phyloP scores from a whole-genome alignment of 2,329 filamentous ascomycete species.

The Blastomyces parvus region DNA sequence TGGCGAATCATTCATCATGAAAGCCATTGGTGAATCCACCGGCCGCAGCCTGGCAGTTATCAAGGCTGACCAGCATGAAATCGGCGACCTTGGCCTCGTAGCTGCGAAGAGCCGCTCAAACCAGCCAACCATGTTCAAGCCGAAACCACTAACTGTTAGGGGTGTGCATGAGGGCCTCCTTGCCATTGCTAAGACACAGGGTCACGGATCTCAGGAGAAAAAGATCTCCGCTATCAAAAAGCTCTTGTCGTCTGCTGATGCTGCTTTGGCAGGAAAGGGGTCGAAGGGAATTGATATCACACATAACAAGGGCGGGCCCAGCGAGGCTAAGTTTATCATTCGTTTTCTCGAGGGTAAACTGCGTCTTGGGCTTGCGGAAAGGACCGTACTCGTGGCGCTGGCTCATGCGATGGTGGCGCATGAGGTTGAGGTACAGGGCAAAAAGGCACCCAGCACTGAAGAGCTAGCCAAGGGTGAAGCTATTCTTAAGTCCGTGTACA shows the following conservation, averaged over 20 bases:
- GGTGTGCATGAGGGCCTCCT: conserved; percentile 84
- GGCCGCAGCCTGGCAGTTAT: conserved; percentile 80
- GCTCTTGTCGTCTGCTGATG: conserved; percentile 80
- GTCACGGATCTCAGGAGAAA: conserved; percentile 75
- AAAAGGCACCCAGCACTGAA: conserved; percentile 59
- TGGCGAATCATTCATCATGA: conserved; percentile 97
- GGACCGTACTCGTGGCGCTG: conserved; percentile 78
- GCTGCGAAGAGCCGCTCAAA: conserved; percentile 92
- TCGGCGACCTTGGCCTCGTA: conserved; percentile 88
- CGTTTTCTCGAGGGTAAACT: conserved; percentile 92
- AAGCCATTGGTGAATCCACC: conserved; percentile 89
- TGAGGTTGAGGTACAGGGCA: conserved; percentile 60
- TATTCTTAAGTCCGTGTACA: conserved; percentile 83
- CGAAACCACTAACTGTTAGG: conserved; percentile 75
- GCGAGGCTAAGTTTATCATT: conserved; percentile 89
- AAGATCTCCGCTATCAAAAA: conserved; percentile 97
- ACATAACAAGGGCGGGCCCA: conserved; percentile 85
- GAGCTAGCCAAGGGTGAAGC: conserved; percentile 76
- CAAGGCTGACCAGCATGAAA: conserved; percentile 91
- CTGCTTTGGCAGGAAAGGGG: conserved; percentile 58
- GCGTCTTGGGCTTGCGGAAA: conserved; percentile 82
- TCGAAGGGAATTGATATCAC: conserved; percentile 63
- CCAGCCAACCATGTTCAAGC: conserved; percentile 97
- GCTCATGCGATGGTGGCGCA: conserved; percentile 82
- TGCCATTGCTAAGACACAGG: conserved; percentile 75